phyloP scores from a whole-genome alignment of 257 asterid genomes.

The Apocynum venetum region DNA sequence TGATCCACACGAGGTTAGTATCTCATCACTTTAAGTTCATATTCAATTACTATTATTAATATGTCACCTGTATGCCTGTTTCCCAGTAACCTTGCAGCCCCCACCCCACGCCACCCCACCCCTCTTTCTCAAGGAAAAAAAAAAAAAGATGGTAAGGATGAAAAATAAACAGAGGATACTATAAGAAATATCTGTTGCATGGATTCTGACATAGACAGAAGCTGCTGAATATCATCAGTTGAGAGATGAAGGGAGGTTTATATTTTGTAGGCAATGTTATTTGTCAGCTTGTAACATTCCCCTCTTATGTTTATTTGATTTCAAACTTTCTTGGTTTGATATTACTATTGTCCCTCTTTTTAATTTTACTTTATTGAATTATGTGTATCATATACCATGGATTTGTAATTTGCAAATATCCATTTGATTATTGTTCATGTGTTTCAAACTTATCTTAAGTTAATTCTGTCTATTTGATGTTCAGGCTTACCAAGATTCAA shows the following conservation, averaged over 20 bases:
- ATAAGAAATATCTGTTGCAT: not conserved
- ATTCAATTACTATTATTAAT: not conserved
- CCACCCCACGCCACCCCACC: too few relatives aligned
- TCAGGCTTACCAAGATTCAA: constrained; percentile 80
- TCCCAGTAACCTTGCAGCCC: not conserved
- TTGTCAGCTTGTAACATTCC: not conserved
- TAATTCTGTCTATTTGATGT: constrained; percentile 11
- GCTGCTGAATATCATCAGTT: not conserved
- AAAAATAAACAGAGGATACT: not conserved
- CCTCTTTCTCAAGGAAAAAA: too few relatives aligned
- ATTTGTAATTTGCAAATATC: not conserved
- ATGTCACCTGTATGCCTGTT: too few relatives aligned
- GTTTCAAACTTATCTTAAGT: not conserved
- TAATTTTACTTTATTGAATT: not conserved
- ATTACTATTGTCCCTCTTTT: not conserved
- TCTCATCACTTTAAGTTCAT: not conserved
- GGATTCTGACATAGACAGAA: not conserved
- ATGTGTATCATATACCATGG: not conserved
- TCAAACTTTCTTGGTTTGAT: not conserved
- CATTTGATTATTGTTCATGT: not conserved
- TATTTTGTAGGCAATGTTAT: not conserved
- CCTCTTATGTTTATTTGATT: not conserved
- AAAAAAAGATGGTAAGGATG: not conserved
- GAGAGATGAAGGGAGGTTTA: not conserved
- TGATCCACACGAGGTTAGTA: constrained; percentile 82